Base-by-base conservation (phyloP, 1,139 yeast genomes). In the Pichia sp. region DNA sequence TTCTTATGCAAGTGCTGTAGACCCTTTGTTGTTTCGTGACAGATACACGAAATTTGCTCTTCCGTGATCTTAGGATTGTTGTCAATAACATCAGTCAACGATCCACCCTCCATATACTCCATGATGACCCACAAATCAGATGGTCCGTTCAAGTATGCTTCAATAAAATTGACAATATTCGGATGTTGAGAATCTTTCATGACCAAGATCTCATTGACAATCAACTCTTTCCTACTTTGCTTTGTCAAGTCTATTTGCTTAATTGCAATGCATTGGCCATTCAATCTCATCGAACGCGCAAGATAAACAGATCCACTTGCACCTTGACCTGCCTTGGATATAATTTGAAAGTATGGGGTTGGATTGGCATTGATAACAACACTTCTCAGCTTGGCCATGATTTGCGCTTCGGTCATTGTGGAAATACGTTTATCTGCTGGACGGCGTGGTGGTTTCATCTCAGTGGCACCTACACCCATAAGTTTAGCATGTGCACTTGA, bases 281-380 rank as follows among this genome's bases (percentile, higher is more conserved):
- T 69, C 72, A 82, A 58, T 55, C 77, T 73, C 57, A 84, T 72
- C 42, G 90, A 81, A 64, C 84, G 82, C 0, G 98, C 99, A 54
- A 93, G 79, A 67, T 89, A 95, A 26, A 95, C 99, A 1, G 93
- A 87, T 16, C 99, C 99, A 59, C 93, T 84, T 0, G 99, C 99
- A 65, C 99, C 99, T 73, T 95, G 99, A n/a, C 99, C 99, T 2
- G 97, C 96, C 67, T 90, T 90, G 70, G 89, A 95, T 63, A 93
- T 79, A 72, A 90, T 88, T 67, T 86, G 87, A 73, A 90, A 95
- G 56, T 84, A 78, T 38, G 90, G 87, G 6, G 88, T 78, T 15
- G 99, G 99, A 70, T 93, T 96, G 49, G 82, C 79, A 60, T 80
- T 81, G 60, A 86, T 84, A 3, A 95, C 97, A 32, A 92, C 97